Base-by-base conservation (phyloP, 495 filamentous ascomycete genomes). In the Hyaloscypha finlandica region DNA sequence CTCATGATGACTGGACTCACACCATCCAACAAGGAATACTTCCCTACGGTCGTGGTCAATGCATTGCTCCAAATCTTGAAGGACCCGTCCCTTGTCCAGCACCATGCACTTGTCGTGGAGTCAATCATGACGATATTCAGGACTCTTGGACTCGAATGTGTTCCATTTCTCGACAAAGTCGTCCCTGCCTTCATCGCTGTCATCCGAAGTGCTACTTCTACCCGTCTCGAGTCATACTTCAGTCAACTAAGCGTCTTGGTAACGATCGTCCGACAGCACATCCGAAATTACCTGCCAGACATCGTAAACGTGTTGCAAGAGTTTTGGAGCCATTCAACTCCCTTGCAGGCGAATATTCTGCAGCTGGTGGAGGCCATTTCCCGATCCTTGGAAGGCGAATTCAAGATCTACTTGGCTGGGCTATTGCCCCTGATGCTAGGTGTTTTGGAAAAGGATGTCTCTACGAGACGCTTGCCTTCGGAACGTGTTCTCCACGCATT, bases 101-200 rank as follows among this genome's bases (percentile, higher is more conserved):
- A 96, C 72, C 95, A 99, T 73, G 95, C 93, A 3, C 89, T 89
- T 9, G 95, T 98, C n/a, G 93, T 99, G 65, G 95, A 97, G 76
- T 94, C 96, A 1, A 94, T 99, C 68, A 97, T 99, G 86, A 96
- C 91, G 64, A 98, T 98, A 61, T 99, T 98, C 79, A 92, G 94
- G 71, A 97, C 96, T 8, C 80, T 98, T 60, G 95, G 95, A 1
- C 76, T 97, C 68, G 96, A 97, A 75, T 98, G 96, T 74, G 93
- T 99, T 35, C 89, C 92, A 3, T 98, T 97, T 75, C 84, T 99
- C 6, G 88, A 89, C 59, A 90, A 93, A 55, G 96, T 99, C 56
- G 90, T 99, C 60, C 96, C 95, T 3, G 96, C 91, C 0, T 97
- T 99, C 74, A 83, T 99, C 25, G 76, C 83, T 14, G 94, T 98